phyloP scores from a whole-genome alignment of 1,284 basidiomycete species.

The Coniferiporia sulphurascens region DNA sequence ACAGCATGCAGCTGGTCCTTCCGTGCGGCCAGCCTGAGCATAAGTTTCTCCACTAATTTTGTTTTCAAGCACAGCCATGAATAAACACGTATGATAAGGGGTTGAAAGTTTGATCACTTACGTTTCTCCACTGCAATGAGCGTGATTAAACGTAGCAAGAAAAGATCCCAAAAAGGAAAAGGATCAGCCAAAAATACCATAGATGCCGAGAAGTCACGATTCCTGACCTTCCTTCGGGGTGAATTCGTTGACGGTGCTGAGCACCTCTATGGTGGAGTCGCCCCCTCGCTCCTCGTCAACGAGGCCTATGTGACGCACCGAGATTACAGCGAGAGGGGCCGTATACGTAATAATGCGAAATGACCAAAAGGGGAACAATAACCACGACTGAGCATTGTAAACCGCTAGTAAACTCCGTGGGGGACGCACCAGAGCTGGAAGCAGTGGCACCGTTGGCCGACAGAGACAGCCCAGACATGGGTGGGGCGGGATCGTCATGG shows the following conservation, averaged over 20 bases:
- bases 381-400: no score
- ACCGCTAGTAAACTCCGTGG: no score
- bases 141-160: not conserved
- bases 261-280: slow-evolving; percentile 63
- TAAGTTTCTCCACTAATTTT: slow-evolving; percentile 27
- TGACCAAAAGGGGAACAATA: no score
- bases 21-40: slow-evolving; percentile 49
- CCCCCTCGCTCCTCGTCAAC: slow-evolving; percentile 58
- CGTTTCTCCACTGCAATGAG: slow-evolving; percentile 51
- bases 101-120: not conserved
- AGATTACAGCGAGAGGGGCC: no score
- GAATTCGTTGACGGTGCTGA: slow-evolving; percentile 59
- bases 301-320: slow-evolving; percentile 3
- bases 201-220: slow-evolving; percentile 16
- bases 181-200: slow-evolving; percentile 19
- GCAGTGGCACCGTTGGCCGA: not conserved
- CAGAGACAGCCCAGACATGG: not conserved
- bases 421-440: not conserved
- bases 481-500: slow-evolving; percentile 29
- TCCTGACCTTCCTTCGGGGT: slow-evolving; percentile 58
- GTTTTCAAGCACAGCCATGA: no score
- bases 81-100: no score
- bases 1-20: slow-evolving; percentile 48
- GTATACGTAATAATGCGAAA: no score
- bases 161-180: slow-evolving; percentile 1